Base-by-base conservation (phyloP, 129 eudicot species). In the Flaveria ramosissima region DNA sequence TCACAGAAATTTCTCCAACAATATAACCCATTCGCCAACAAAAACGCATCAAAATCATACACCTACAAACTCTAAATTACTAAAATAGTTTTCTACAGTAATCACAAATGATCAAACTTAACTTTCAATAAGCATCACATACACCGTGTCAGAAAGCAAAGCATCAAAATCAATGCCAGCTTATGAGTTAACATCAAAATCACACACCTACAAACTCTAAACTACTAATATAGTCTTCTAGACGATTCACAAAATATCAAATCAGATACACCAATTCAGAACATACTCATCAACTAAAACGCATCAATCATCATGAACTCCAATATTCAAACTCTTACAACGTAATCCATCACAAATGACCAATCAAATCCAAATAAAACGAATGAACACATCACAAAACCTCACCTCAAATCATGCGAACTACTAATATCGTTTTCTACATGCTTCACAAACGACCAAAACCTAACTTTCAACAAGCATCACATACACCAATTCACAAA, bases 331-430 rank as follows among this genome's bases (percentile, higher is more conserved):
- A 61, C 43, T 69, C 17, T 12, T 17, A 30, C 70, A 59, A 17
- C 63, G 56, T 17, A 69, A 69, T 13, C 47, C 57, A 70, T 63
- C 21, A 46, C 64, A 12, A 47, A 32, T 66, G 36, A 7, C 20
- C 45, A 32, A 60, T 21, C 64, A 48, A 15, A 30, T 9, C n/a
- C 26, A 47, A 70, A 59, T 8, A 26, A 24, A 15, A 45, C 24
- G 43, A 36, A 45, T 4, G 21, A 36, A 36, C 5, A 36, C 41
- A 60, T 20, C 53, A 48, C 39, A 56, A 71, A 47, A 32, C 7
- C 51, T 70, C 21, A 78, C 82, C 82, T 78, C 24, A 78, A 78
- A 70, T 46, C 82, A 78, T 78, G 71, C 17, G 55, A 60, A 24
- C 12, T 9, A 41, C 20, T 36, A 36, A 36, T 67, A 43, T 43